Evolutionary conservation across 306 rosid genomes (phyloP).

Genomic region (Trifolium subterraneum): DNA sequence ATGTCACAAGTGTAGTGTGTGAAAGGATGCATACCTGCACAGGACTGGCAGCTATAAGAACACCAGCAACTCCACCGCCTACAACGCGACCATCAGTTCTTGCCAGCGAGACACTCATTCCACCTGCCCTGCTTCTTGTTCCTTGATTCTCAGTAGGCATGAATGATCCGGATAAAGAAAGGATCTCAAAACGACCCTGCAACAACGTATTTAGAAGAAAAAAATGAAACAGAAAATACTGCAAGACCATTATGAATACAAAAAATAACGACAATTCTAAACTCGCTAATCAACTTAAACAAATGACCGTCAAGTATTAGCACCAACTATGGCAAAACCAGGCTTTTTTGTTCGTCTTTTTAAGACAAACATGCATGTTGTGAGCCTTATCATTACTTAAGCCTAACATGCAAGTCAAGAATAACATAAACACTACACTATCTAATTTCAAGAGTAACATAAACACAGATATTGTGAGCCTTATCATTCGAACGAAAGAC

Average conservation of each 20-base stretch:
- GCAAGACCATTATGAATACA: slow-evolving; percentile 1
- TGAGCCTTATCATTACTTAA: too few species aligned
- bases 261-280: background rate
- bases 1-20: background rate
- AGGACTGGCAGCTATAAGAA: slow-evolving; percentile 76
- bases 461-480: too few species aligned
- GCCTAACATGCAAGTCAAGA: background rate
- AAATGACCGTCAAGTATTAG: background rate
- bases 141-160: slow-evolving; percentile 81
- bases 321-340: background rate
- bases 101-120: slow-evolving; percentile 75
- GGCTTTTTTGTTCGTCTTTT: background rate
- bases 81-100: slow-evolving; percentile 79
- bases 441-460: background rate
- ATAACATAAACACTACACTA: too few species aligned
- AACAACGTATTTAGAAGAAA: slow-evolving; percentile 35
- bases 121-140: slow-evolving; percentile 76
- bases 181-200: slow-evolving; percentile 87
- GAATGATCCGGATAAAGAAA: slow-evolving; percentile 77
- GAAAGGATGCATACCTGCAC: slow-evolving; percentile 61
- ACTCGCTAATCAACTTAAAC: background rate
- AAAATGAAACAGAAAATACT: background rate
- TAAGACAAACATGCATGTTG: background rate
- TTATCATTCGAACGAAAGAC: too few species aligned
- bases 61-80: slow-evolving; percentile 81